A percentile compares a stretch with the other conserved stretches of the same genome.
Evolutionary conservation across 768 basidiomycete species (phyloP).

Genomic region (Brasilioporus rufonigricans): DNA sequence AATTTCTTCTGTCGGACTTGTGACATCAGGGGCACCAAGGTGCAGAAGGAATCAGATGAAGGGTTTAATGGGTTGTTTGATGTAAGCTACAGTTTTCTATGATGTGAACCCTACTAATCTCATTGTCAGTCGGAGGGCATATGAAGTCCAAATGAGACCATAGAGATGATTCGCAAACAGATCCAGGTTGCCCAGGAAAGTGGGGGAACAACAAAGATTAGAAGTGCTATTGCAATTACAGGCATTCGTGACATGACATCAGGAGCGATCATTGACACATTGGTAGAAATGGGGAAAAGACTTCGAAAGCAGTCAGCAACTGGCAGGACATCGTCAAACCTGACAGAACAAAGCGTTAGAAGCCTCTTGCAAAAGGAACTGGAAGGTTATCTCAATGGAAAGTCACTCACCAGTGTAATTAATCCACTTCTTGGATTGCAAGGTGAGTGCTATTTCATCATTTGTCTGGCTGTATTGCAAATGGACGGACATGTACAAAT

Average conservation of each 20-base stretch:
- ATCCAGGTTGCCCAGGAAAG: background rate
- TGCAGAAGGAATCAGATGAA: conserved; percentile 30
- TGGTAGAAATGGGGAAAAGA: background rate
- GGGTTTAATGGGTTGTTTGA: conserved; percentile 37
- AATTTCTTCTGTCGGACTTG: conserved; percentile 44
- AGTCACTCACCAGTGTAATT: background rate
- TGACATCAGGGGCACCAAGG: conserved; percentile 33
- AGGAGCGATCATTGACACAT: background rate
- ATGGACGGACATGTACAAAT: background rate
- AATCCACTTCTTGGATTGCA: conserved; percentile 11
- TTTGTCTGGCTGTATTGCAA: too few relatives aligned
- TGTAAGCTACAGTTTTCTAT: conserved; percentile 16
- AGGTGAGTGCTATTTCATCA: background rate
- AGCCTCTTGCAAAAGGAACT: too few relatives aligned
- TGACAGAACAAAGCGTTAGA: too few relatives aligned
- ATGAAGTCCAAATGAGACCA: background rate
- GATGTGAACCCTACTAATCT: background rate
- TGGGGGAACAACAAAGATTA: too few relatives aligned
- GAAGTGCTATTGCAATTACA: too few relatives aligned
- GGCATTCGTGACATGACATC: too few relatives aligned
- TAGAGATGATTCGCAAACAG: background rate
- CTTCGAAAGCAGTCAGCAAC: background rate
- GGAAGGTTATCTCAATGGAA: background rate
- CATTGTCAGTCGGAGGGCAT: background rate
- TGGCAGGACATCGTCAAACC: too few relatives aligned